phyloP scores from a whole-genome alignment of 1,139 yeast genomes.

The Kluyveromyces sp. region DNA sequence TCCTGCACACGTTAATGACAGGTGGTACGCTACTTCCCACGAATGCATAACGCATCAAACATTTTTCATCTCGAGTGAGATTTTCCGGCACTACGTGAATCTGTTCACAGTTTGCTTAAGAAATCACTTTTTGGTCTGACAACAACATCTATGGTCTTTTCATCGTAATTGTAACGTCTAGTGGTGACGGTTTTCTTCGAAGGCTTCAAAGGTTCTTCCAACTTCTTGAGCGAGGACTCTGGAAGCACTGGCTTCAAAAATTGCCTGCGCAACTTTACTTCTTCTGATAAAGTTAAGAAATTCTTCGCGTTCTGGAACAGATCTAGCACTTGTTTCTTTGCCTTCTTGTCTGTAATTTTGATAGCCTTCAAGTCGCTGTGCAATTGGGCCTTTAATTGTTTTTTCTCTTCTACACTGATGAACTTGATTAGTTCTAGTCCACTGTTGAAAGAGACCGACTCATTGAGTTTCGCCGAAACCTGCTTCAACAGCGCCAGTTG shows the following conservation, averaged over 20 bases:
- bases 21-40: too few species aligned
- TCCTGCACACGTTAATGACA: neutral
- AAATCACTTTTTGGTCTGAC: constrained; percentile 36
- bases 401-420: constrained; percentile 35
- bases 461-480: constrained; percentile 19
- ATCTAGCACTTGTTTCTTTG: constrained; percentile 31
- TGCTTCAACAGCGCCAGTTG: constrained; percentile 30
- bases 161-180: constrained; percentile 46
- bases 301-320: constrained; percentile 34
- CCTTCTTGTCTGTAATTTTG: constrained; percentile 26
- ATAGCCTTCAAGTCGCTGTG: constrained; percentile 25
- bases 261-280: constrained; percentile 35
- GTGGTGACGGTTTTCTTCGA: constrained; percentile 35
- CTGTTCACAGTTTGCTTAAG: constrained; percentile 19
- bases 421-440: constrained; percentile 34
- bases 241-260: constrained; percentile 39
- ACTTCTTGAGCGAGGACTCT: constrained; percentile 26
- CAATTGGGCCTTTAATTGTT: constrained; percentile 29
- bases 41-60: too few species aligned
- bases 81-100: too few species aligned
- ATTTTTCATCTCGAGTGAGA: too few species aligned
- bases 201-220: constrained; percentile 25
- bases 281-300: constrained; percentile 36
- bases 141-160: constrained; percentile 38
- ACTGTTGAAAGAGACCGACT: constrained; percentile 36